phyloP scores from a whole-genome alignment of 2,329 filamentous ascomycete genomes.

The Trematosphaeria pertusa region DNA sequence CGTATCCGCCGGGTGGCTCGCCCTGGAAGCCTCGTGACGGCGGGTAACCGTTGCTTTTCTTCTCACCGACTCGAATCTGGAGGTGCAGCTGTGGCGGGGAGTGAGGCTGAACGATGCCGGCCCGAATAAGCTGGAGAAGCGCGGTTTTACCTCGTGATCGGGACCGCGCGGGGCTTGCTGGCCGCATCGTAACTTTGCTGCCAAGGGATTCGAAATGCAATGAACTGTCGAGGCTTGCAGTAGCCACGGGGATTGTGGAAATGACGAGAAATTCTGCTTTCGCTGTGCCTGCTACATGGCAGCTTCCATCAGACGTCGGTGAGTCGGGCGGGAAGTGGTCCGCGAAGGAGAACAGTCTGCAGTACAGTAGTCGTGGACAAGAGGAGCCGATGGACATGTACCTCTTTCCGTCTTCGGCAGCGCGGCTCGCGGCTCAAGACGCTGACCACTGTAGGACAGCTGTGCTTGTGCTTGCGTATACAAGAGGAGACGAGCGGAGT shows the following conservation, averaged over 20 bases:
- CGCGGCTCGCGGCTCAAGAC: no score
- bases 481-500: no score
- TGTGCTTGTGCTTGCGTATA: no score
- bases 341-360: no score
- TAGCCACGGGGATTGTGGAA: slow-evolving; percentile 14
- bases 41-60: not conserved
- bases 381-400: slow-evolving; percentile 14
- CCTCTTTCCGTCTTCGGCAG: not conserved
- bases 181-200: slow-evolving; percentile 2
- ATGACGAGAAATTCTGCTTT: slow-evolving; percentile 2
- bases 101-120: not conserved
- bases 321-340: no score
- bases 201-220: slow-evolving; percentile 3
- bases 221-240: slow-evolving; percentile 25
- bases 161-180: not conserved
- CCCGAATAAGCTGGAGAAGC: not conserved
- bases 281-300: no score
- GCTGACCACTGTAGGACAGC: no score
- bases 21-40: no score
- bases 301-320: no score
- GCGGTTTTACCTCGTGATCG: not conserved
- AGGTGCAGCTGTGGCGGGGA: not conserved
- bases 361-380: slow-evolving; percentile 5
- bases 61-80: not conserved
- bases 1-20: no score